Conservation (phyloP, 2,329 filamentous ascomycete species). For the Cercospora sp. region DNA sequence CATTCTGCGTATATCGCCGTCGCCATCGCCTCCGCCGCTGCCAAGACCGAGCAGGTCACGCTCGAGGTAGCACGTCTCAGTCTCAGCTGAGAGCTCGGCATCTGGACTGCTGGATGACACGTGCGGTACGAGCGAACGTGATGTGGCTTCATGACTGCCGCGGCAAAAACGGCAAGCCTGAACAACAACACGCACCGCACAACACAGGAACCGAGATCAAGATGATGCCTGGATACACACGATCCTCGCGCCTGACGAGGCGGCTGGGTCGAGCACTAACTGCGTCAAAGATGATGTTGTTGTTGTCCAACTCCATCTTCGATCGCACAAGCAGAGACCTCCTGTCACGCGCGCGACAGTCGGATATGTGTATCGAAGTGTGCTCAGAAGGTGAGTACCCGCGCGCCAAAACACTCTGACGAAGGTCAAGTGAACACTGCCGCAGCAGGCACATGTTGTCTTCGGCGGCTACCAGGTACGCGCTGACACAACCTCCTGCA, state of each 20-base stretch:
- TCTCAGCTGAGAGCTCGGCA: neutral
- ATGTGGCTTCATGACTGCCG: neutral
- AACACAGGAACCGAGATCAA: neutral
- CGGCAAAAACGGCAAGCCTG: neutral
- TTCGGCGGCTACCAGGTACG: neutral
- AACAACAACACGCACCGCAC: neutral
- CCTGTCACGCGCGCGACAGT: neutral
- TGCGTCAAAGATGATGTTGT: neutral
- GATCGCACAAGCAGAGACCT: neutral
- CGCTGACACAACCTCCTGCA: neutral
- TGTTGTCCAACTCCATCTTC: neutral
- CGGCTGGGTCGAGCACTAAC: neutral
- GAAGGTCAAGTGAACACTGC: conserved; percentile 5
- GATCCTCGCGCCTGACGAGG: neutral
- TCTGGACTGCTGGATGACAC: neutral
- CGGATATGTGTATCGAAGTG: neutral
- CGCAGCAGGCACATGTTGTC: neutral
- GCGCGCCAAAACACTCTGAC: neutral
- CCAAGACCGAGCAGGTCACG: conserved; percentile 2
- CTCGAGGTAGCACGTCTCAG: neutral
- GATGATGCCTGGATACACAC: neutral
- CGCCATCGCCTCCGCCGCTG: neutral
- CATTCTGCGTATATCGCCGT: neutral
- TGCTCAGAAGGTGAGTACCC: neutral
- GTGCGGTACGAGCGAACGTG: neutral